Evolutionary conservation across 2,329 filamentous ascomycete species (phyloP), one percentile per base, ranked within the genome.

Genomic region (Cladosporium sp.): DNA sequence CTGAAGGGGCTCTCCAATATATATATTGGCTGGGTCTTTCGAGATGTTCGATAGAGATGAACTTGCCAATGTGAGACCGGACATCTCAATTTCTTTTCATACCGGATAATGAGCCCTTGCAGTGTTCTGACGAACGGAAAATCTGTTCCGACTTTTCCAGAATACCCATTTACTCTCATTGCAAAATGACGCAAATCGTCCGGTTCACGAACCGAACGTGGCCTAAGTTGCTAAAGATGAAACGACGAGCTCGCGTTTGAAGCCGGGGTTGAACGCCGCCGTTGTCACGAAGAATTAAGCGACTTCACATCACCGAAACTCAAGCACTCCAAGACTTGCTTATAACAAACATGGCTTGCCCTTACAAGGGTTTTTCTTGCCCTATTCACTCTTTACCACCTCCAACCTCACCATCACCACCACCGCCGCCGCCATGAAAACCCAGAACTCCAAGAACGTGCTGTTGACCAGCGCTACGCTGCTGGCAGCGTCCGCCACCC

Each of bases 381-480:
- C 45, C 45, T 48, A 40, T 18, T 40, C 29, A 12, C 15, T 32
- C 18, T 27, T 18, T 22, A 22, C 22, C 20, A 7, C 15, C 30
- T 32, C 40, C 35, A 13, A 32, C 25, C 19, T 27, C 35, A 27
- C 40, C 11, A 33, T 40, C 29, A 46, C 19, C 22, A 38, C 42
- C 50, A 18, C 38, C 30, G 27, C 38, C 30, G 18, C 40, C 12
- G 38, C 38, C 46, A 53, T 53, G 51, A 50, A 38, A 27, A 11
- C 27, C 33, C 39, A 38, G 22, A 29, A 42, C n/a, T 29, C 29
- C 38, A 50, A 43, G 27, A 38, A 19, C 36, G 45, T 33, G 45
- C 45, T 48, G 45, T 48, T 48, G 45, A 48, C 45, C 45, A 27
- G 45, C 47, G 33, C 40, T 32, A 38, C 47, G 39, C 47, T 50